A percentile compares a stretch with the other conserved stretches of the same genome.
Evolutionary conservation across 305 asterid species (phyloP).

Genomic region (Euphrasia arctica): DNA sequence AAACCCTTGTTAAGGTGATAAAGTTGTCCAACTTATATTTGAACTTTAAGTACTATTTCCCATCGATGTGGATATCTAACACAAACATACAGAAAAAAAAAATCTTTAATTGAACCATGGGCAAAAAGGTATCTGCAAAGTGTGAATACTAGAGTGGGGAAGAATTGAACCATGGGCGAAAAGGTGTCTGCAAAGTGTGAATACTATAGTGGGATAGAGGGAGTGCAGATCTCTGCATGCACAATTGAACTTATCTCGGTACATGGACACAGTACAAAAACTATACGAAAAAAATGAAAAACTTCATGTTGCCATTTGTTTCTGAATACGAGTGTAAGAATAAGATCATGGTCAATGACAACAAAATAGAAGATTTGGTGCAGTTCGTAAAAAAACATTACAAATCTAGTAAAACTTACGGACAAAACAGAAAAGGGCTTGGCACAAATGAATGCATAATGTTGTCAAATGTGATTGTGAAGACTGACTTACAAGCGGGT

Average conservation of each 20-base stretch:
- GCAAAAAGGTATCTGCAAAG: conserved; percentile 7
- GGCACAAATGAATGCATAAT: conserved; percentile 14
- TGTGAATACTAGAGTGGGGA: not conserved
- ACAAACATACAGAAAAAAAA: conserved; percentile 3
- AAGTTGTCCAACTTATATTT: no score
- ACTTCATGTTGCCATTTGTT: not conserved
- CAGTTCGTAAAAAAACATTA: not conserved
- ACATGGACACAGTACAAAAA: not conserved
- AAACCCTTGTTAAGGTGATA: no score
- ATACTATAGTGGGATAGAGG: no score
- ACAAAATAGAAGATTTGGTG: not conserved
- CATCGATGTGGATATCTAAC: no score
- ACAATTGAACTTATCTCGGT: not conserved
- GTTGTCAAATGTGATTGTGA: conserved; percentile 11
- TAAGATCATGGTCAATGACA: not conserved
- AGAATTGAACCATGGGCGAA: no score
- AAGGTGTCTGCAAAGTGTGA: no score
- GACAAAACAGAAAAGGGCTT: conserved; percentile 11
- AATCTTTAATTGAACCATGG: conserved; percentile 24
- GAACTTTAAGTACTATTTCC: no score
- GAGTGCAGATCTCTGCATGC: not conserved
- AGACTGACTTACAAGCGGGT: conserved; percentile 7
- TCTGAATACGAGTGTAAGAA: not conserved
- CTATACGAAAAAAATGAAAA: not conserved
- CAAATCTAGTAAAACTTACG: not conserved